Evolutionary conservation across 176 grass and related monocot species (phyloP).

Genomic region (Carex littledalei): DNA sequence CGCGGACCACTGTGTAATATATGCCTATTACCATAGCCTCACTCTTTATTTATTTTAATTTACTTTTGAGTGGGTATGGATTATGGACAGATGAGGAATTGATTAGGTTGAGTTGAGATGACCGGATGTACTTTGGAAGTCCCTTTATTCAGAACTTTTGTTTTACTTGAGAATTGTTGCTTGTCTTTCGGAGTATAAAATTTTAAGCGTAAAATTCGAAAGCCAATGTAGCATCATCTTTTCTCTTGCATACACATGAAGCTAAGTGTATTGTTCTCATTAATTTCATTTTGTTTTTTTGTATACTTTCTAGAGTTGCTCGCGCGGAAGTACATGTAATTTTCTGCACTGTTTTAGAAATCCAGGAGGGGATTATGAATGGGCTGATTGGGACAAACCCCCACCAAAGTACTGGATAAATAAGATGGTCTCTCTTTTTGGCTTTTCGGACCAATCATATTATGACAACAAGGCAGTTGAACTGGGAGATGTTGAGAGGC

Average conservation of each 20-base stretch:
- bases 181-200: not conserved
- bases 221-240: not conserved
- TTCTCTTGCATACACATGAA: not conserved
- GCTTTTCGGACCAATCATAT: slow-evolving; percentile 40
- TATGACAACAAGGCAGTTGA: slow-evolving; percentile 33
- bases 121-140: not conserved
- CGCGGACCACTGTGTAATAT: too few species aligned
- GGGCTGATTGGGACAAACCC: slow-evolving; percentile 89
- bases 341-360: slow-evolving; percentile 96
- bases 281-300: slow-evolving; percentile 5
- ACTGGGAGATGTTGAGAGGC: slow-evolving; percentile 28
- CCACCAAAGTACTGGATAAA: slow-evolving; percentile 81
- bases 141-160: not conserved
- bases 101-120: not conserved
- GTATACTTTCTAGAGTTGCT: slow-evolving; percentile 73
- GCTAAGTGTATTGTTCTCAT: slow-evolving; percentile 2
- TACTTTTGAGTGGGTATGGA: not conserved
- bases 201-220: not conserved
- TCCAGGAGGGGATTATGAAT: slow-evolving; percentile 94
- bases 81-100: not conserved
- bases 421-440: slow-evolving; percentile 87
- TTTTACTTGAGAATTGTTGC: not conserved
- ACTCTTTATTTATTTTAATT: not conserved
- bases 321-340: slow-evolving; percentile 74
- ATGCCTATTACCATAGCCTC: too few species aligned